Conservation (phyloP, 768 basidiomycete genomes). For the Boletellus sp. region DNA sequence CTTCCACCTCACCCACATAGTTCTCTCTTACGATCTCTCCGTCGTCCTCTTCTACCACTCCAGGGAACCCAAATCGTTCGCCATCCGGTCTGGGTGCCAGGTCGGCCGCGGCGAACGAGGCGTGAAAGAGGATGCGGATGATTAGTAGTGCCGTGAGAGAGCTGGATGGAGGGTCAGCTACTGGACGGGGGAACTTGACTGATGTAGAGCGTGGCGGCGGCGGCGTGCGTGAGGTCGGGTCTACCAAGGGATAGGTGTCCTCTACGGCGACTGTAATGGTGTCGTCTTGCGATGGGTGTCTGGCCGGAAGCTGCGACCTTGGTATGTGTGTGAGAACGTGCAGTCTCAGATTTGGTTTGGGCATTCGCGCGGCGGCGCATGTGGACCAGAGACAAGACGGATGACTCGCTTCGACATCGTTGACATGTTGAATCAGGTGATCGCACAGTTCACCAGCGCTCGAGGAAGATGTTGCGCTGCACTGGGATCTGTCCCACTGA, state of each 20-base stretch:
- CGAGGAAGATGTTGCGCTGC: slow-evolving; percentile 42
- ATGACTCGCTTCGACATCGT: slow-evolving; percentile 41
- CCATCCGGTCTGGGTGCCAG: slow-evolving; percentile 66
- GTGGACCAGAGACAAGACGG: slow-evolving; percentile 68
- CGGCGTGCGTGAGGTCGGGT: slow-evolving; percentile 63
- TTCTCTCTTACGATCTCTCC: slow-evolving; percentile 46
- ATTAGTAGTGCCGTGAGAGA: slow-evolving; percentile 80
- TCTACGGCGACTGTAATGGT: slow-evolving; percentile 63
- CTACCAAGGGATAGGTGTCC: slow-evolving; percentile 52
- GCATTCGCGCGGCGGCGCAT: slow-evolving; percentile 48
- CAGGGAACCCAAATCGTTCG: slow-evolving; percentile 91
- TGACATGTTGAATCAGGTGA: slow-evolving; percentile 61
- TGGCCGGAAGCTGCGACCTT: slow-evolving; percentile 48
- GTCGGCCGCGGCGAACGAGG: slow-evolving; percentile 68
- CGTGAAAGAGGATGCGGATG: slow-evolving; percentile 78
- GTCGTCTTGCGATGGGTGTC: slow-evolving; percentile 69
- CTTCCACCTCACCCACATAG: slow-evolving; percentile 52
- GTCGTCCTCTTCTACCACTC: slow-evolving; percentile 72
- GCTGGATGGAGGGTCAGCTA: slow-evolving; percentile 62
- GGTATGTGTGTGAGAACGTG: slow-evolving; percentile 81
- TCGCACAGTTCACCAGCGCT: slow-evolving; percentile 67
- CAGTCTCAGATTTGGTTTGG: slow-evolving; percentile 51
- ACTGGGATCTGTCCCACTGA: slow-evolving; percentile 68
- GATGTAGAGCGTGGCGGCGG: slow-evolving; percentile 68
- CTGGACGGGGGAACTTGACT: slow-evolving; percentile 57